Evolutionary conservation across 1,139 yeast genomes (phyloP).

Genomic region (Nadsonia commutata): DNA sequence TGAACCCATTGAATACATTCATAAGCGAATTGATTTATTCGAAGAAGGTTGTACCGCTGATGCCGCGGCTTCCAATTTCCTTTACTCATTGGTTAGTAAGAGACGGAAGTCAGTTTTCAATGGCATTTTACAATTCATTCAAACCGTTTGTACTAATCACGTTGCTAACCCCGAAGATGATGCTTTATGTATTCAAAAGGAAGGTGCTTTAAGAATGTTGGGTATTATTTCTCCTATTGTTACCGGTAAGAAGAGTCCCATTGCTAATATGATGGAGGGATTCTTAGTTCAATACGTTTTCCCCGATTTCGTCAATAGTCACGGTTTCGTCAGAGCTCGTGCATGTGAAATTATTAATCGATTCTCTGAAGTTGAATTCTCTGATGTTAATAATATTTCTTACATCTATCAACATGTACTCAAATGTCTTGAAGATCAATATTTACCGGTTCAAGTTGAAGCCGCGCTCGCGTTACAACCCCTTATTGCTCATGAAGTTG

Average conservation of each 20-base stretch:
- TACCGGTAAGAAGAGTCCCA: constrained; percentile 34
- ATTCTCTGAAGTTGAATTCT: constrained; percentile 48
- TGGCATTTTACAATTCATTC: constrained; percentile 52
- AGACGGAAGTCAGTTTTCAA: constrained; percentile 37
- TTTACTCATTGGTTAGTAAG: constrained; percentile 56
- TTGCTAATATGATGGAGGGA: constrained; percentile 36
- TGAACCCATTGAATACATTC: constrained; percentile 87
- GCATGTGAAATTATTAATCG: constrained; percentile 65
- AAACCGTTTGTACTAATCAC: constrained; percentile 35
- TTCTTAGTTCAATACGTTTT: constrained; percentile 51
- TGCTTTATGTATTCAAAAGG: constrained; percentile 55
- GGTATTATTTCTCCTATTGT: constrained; percentile 57
- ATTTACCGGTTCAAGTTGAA: constrained; percentile 69
- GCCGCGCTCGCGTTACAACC: constrained; percentile 82
- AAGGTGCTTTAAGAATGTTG: constrained; percentile 66
- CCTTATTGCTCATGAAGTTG: constrained; percentile 47
- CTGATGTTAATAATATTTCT: constrained; percentile 34
- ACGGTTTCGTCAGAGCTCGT: constrained; percentile 70
- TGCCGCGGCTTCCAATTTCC: constrained; percentile 65
- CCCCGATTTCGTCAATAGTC: constrained; percentile 54
- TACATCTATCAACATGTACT: constrained; percentile 54
- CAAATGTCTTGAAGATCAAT: constrained; percentile 37
- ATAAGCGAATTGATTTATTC: constrained; percentile 56
- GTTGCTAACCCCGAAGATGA: constrained; percentile 30
- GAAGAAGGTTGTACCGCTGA: constrained; percentile 67